phyloP scores from a whole-genome alignment of 1,284 basidiomycete species.

The Malassezia obtusa region DNA sequence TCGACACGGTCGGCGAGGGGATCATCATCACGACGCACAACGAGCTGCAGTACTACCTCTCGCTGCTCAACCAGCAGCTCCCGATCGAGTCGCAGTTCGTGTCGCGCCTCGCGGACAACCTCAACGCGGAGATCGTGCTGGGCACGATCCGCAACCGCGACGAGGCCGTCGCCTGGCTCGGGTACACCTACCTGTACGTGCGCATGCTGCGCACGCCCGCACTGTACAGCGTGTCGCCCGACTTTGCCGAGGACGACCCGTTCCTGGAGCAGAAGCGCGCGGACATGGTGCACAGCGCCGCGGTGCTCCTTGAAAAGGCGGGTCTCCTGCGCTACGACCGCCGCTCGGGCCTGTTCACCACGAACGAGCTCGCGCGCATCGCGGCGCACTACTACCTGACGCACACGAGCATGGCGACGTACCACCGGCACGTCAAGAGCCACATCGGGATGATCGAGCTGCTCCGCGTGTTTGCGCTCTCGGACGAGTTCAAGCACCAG shows the following conservation, averaged over 20 bases:
- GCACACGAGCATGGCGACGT: slow-evolving; percentile 88
- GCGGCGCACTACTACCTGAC: slow-evolving; percentile 96
- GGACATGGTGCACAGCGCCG: slow-evolving; percentile 88
- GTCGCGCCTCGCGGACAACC: slow-evolving; percentile 79
- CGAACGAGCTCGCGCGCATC: slow-evolving; percentile 65
- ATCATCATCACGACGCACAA: slow-evolving; percentile 97
- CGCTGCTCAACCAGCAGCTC: slow-evolving; percentile 44
- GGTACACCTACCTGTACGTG: slow-evolving; percentile 59
- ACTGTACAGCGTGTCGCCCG: slow-evolving; percentile 77
- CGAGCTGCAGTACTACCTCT: slow-evolving; percentile 82
- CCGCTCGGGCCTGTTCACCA: slow-evolving; percentile 68
- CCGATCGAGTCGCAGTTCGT: slow-evolving; percentile 97
- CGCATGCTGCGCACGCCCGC: slow-evolving; percentile 85
- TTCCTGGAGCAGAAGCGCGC: slow-evolving; percentile 81
- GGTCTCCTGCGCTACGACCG: slow-evolving; percentile 89
- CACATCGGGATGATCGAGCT: slow-evolving; percentile 81
- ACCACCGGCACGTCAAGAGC: slow-evolving; percentile 85
- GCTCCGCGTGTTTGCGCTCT: slow-evolving; percentile 90
- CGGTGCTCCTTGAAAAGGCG: slow-evolving; percentile 85
- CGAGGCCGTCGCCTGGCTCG: slow-evolving; percentile 86
- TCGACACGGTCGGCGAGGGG: slow-evolving; percentile 93
- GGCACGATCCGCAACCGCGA: slow-evolving; percentile 85
- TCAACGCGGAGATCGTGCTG: slow-evolving; percentile 95
- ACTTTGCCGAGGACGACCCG: slow-evolving; percentile 78
- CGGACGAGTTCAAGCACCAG: slow-evolving; percentile 89